Evolutionary conservation across 2,329 filamentous ascomycete species (phyloP).

Genomic region (Nemania bipapillata): DNA sequence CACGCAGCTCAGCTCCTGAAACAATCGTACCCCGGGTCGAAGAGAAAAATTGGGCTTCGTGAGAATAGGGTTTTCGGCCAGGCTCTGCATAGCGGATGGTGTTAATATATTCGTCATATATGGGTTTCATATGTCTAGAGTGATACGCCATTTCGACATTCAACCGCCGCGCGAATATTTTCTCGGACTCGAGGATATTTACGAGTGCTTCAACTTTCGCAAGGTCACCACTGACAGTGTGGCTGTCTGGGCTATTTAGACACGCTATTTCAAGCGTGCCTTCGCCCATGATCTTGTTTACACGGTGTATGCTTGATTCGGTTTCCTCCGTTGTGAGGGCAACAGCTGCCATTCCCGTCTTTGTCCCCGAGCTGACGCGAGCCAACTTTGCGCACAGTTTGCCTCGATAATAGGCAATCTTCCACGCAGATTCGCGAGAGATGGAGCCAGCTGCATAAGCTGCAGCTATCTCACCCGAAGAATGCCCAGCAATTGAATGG

Average conservation of each 20-base stretch:
- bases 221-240: conserved; percentile 44
- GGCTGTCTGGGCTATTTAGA: conserved; percentile 42
- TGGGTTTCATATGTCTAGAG: conserved; percentile 50
- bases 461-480: conserved; percentile 56
- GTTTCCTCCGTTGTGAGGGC: conserved; percentile 29
- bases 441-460: conserved; percentile 53
- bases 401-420: conserved; percentile 54
- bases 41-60: conserved; percentile 34
- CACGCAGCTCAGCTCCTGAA: conserved; percentile 29
- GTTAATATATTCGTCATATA: conserved; percentile 45
- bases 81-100: conserved; percentile 23
- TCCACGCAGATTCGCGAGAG: conserved; percentile 48
- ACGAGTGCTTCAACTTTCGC: conserved; percentile 33
- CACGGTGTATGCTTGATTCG: conserved; percentile 23
- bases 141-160: conserved; percentile 45
- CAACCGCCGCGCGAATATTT: conserved; percentile 40
- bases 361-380: conserved; percentile 8
- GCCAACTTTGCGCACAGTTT: conserved; percentile 35
- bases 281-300: conserved; percentile 21
- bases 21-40: conserved; percentile 27
- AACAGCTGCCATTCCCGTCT: conserved; percentile 37
- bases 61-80: conserved; percentile 21
- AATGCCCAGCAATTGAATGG: conserved; percentile 53
- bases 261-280: conserved; percentile 39
- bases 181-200: conserved; percentile 26